Evolutionary conservation across 1,284 basidiomycete genomes (phyloP), one percentile per base, ranked within the genome.

Genomic region (Porogramme epimiltina): DNA sequence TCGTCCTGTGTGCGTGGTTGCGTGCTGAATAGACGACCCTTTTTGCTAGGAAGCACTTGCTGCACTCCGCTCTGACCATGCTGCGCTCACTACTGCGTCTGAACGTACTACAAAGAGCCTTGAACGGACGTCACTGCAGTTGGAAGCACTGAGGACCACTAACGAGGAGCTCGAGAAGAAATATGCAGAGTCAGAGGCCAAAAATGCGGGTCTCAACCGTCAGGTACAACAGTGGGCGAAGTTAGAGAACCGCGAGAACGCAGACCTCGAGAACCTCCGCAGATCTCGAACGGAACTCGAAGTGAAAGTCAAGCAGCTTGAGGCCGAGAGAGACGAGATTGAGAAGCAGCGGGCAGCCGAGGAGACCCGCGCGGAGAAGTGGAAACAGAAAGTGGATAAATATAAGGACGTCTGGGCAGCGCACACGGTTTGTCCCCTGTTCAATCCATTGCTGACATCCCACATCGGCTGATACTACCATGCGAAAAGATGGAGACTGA

Each of bases 191-290:
- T 73, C 82, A 24, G 79, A 81, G 54, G 77, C 79, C 11, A 75
- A 76, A 8, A 77, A 77, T 49, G 67, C 70, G 3, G 79, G 86
- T 36, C 69, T 89, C 37, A 76, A 79, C 42, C 76, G 77, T 3
- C 87, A 90, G 61, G 68, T 89, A 11, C 78, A 80, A 43, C 81
- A 85, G 60, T 89, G 85, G 85, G 75, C 85, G 60, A 77, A 69
- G 23, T 66, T 88, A 13, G 89, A 89, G 61, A 82, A 71, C 24
- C 82, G 80, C 49, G 85, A 82, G 45, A 82, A 76, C 16, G 77
- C 73, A 11, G 82, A 86, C 42, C 71, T 77, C 9, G 86, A 84
- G 49, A 66, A 70, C 3, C 67, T 78, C 52, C 76, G 83, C 40
- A 84, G 82, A 63, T 71, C 74, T 47, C 78, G 78, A 16, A 70